Conservation (phyloP, 306 rosid species). For the Quercus aquifolioides region DNA sequence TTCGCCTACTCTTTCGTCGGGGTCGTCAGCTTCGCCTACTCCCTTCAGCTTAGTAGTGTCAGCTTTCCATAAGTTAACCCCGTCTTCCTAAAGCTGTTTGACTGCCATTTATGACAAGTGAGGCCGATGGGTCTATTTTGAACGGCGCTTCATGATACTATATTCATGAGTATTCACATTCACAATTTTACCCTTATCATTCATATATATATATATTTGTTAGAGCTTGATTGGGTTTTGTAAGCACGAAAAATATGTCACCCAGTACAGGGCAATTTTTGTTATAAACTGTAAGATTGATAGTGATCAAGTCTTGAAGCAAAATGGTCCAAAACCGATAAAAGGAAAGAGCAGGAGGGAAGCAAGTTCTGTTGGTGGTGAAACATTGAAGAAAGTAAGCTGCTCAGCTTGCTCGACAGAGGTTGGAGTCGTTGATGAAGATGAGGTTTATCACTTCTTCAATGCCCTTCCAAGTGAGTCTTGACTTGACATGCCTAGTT, state of each 20-base stretch:
- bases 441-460: slow-evolving; percentile 65
- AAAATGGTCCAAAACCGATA: slow-evolving; percentile 32
- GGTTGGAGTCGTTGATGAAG: slow-evolving; percentile 67
- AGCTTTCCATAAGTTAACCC: no score
- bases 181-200: no score
- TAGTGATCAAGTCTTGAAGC: slow-evolving; percentile 16
- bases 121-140: no score
- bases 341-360: slow-evolving; percentile 35
- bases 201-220: neutral
- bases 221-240: slow-evolving; percentile 25
- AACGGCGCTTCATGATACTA: no score
- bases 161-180: no score
- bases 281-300: slow-evolving; percentile 64
- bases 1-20: no score
- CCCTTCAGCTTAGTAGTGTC: no score
- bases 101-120: no score
- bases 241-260: slow-evolving; percentile 76
- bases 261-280: slow-evolving; percentile 76
- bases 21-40: no score
- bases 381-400: slow-evolving; percentile 56
- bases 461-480: slow-evolving; percentile 62
- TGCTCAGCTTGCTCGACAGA: slow-evolving; percentile 69
- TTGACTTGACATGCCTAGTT: slow-evolving; percentile 14
- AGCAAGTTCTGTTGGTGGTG: slow-evolving; percentile 26
- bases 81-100: no score